Percentiles rank a stretch among this genome's conserved stretches.
Conservation (phyloP, 108 stramenopile species). For the Seminavis robusta region DNA sequence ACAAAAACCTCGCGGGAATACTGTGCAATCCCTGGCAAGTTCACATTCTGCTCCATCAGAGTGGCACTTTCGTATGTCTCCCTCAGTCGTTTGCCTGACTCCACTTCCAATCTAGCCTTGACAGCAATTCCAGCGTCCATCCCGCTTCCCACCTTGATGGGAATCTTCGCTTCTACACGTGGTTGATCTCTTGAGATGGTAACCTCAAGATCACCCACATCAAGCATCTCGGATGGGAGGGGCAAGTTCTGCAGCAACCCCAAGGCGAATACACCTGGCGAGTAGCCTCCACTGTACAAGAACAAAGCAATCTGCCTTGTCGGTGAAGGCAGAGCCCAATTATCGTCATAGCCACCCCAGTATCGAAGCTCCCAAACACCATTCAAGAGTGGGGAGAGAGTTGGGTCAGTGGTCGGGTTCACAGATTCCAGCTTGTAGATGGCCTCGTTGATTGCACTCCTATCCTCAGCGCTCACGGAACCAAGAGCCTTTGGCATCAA, state of each 20-base stretch:
- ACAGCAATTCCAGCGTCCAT: conserved; percentile 27
- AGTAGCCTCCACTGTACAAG: conserved; percentile 71
- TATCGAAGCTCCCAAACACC: conserved; percentile 80
- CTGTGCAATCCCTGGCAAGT: conserved; percentile 67
- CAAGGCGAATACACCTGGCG: conserved; percentile 72
- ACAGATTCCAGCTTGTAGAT: conserved; percentile 62
- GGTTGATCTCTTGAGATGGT: conserved; percentile 72
- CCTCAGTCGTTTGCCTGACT: conserved; percentile 60
- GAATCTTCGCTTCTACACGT: conserved; percentile 68
- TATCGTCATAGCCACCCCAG: conserved; percentile 61
- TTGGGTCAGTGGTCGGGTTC: conserved; percentile 66
- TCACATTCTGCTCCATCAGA: conserved; percentile 51
- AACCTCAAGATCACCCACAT: conserved; percentile 70
- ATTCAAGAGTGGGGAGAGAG: conserved; percentile 62
- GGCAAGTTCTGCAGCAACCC: conserved; percentile 59
- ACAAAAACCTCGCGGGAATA: conserved; percentile 80
- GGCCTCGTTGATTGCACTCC: conserved; percentile 55
- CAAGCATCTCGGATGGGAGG: conserved; percentile 37
- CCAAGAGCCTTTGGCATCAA: conserved; percentile 40
- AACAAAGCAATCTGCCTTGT: conserved; percentile 75
- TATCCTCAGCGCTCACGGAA: conserved; percentile 19
- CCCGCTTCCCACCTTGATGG: conserved; percentile 32
- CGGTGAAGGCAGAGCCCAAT: conserved; percentile 55
- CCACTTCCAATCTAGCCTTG: conserved; percentile 32
- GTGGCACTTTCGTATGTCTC: conserved; percentile 85